Percentiles rank a stretch among this genome's conserved stretches.
Evolutionary conservation across 495 filamentous ascomycete genomes (phyloP).

Genomic region (Venustampulla echinocandica): DNA sequence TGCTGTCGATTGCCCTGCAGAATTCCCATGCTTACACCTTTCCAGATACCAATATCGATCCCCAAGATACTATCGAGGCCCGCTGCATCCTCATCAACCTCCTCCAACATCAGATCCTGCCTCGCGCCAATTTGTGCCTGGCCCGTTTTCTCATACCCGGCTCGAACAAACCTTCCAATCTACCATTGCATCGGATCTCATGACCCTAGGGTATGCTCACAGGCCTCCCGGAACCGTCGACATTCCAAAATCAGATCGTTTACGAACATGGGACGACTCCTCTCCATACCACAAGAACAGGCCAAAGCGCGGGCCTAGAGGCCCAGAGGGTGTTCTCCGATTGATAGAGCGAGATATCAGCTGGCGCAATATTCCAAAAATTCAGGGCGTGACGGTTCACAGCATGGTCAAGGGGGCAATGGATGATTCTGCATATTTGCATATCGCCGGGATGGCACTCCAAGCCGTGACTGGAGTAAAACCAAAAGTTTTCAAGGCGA

Average conservation of each 20-base stretch:
- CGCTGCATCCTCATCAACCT: conserved; percentile 83
- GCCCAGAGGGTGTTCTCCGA: conserved; percentile 51
- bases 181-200: conserved; percentile 80
- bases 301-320: conserved; percentile 71
- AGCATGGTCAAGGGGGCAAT: conserved; percentile 45
- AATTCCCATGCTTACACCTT: conserved; percentile 2
- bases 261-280: conserved; percentile 80
- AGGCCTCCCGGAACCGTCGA: conserved; percentile 58
- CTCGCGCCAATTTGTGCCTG: conserved; percentile 83
- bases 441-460: conserved; percentile 72
- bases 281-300: conserved; percentile 93
- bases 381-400: conserved; percentile 70
- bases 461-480: conserved; percentile 80
- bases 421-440: conserved; percentile 45
- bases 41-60: conserved; percentile 83
- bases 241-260: conserved; percentile 54
- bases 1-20: neutral
- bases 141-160: conserved; percentile 82
- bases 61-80: conserved; percentile 88
- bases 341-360: conserved; percentile 69
- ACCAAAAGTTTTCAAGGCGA: conserved; percentile 58
- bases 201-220: conserved; percentile 83
- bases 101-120: conserved; percentile 74
- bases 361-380: conserved; percentile 76
- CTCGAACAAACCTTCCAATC: conserved; percentile 83